Evolutionary conservation across 2,329 filamentous ascomycete genomes (phyloP).

Genomic region (Fonsecaea pugnacius): DNA sequence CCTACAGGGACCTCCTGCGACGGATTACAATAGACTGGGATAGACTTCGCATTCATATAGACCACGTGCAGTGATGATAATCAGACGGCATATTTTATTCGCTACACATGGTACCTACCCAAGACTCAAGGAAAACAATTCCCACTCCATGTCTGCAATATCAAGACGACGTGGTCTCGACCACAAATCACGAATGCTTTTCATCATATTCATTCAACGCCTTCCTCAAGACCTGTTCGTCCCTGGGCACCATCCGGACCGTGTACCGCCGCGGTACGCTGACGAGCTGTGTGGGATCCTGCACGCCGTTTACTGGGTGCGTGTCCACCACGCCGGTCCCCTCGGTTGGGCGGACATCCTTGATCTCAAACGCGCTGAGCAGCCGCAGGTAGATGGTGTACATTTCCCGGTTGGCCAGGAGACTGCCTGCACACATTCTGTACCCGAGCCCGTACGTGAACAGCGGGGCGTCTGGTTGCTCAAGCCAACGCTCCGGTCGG

Average conservation of each 20-base stretch:
- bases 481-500: slow-evolving; percentile 66
- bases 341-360: slow-evolving; percentile 55
- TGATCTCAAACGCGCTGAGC: slow-evolving; percentile 64
- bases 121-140: background rate
- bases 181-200: slow-evolving; percentile 16
- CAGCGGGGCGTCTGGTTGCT: slow-evolving; percentile 65
- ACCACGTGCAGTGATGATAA: background rate
- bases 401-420: slow-evolving; percentile 67
- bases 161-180: background rate
- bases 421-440: slow-evolving; percentile 68
- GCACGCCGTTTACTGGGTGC: slow-evolving; percentile 63
- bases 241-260: slow-evolving; percentile 62
- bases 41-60: background rate
- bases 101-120: background rate
- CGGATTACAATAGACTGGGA: background rate
- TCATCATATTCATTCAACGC: slow-evolving; percentile 43
- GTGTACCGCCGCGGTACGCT: slow-evolving; percentile 64
- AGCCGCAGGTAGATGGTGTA: slow-evolving; percentile 68
- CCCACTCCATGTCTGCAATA: background rate
- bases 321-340: slow-evolving; percentile 48
- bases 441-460: slow-evolving; percentile 71
- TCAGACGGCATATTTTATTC: background rate
- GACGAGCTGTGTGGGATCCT: slow-evolving; percentile 66
- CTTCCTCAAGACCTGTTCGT: slow-evolving; percentile 51
- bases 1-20: too few species aligned